Conservation (phyloP, 257 asterid species). For the Plantago major region DNA sequence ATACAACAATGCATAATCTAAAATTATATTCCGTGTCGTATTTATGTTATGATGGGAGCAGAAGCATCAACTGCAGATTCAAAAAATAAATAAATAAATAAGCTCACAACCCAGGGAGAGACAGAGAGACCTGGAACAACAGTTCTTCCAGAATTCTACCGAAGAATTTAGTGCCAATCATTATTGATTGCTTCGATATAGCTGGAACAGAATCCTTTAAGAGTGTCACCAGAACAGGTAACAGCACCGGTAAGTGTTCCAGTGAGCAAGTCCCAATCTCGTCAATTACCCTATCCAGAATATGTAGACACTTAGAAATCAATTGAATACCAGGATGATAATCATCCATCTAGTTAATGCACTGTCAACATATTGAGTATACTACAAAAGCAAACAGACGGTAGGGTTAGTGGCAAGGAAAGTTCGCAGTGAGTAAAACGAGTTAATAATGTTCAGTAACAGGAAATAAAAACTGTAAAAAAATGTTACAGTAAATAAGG, state of each 20-base stretch:
- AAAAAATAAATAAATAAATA: not conserved
- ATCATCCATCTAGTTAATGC: not conserved
- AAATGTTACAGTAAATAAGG: not conserved
- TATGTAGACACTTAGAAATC: constrained; percentile 17
- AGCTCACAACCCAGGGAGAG: constrained; percentile 1
- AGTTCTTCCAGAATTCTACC: constrained; percentile 65
- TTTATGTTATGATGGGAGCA: not conserved
- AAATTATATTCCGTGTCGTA: not conserved
- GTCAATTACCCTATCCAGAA: constrained; percentile 69
- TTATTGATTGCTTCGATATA: constrained; percentile 71
- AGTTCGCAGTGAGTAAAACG: not conserved
- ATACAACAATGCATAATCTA: constrained; percentile 4
- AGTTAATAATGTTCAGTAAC: not conserved
- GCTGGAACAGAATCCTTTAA: constrained; percentile 54
- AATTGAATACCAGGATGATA: not conserved
- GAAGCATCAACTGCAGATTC: no score
- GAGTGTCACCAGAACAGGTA: constrained; percentile 63
- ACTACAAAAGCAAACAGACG: not conserved
- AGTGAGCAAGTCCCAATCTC: constrained; percentile 63
- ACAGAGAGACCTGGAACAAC: constrained; percentile 66
- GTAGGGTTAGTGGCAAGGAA: no score
- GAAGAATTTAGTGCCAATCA: constrained; percentile 65
- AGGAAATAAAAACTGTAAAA: not conserved
- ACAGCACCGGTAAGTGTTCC: constrained; percentile 52
- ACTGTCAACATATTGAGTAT: not conserved